Evolutionary conservation across 257 asterid genomes (phyloP), one percentile per base, ranked within the genome.

Genomic region (Solanum okadae): DNA sequence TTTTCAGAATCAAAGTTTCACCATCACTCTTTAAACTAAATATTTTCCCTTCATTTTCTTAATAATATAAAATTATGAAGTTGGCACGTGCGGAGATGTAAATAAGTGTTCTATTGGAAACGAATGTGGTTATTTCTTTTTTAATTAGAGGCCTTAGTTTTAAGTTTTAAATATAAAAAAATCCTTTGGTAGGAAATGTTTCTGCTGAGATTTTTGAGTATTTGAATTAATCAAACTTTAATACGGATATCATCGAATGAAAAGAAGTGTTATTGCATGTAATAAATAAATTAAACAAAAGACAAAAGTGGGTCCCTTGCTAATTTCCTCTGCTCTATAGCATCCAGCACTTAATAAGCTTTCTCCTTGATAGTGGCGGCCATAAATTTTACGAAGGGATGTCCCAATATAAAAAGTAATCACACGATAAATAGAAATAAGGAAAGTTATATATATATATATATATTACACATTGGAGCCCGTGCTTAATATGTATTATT

Each of bases 131-230:
- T 56, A 52, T 52, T 52, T 18, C 3, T 6, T 20, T 1, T 56
- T 59, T 61, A 4, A 61, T 61, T 1, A 23, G 2, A 61, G 0
- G 6, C 5, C 0, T 4, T 3, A 0, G 1, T 23, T 61, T 61
- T 22, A 10, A 61, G 14, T 4, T 3, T 22, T 23, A 13, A 2
- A 4, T 22, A 61, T 9, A 6, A 23, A 61, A 13, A 52, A 52
- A 52, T 61, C 1, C 16, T 61, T 22, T 61, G 13, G 0, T 22
- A 23, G 6, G 3, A 2, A 59, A 3, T 20, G 1, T 9, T 61
- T 22, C 5, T 23, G 1, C 5, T 59, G 12, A 59, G 1, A 4
- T 56, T 3, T 7, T 18, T 0, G 68, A 3, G 0, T 9, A 22
- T 8, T 23, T 23, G 0, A 61, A 61, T 61, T 59, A 61, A 1